Percentiles rank a stretch among this genome's conserved stretches.
Conservation (phyloP, 805 yeast species). For the Phaffomyces antillensis region DNA sequence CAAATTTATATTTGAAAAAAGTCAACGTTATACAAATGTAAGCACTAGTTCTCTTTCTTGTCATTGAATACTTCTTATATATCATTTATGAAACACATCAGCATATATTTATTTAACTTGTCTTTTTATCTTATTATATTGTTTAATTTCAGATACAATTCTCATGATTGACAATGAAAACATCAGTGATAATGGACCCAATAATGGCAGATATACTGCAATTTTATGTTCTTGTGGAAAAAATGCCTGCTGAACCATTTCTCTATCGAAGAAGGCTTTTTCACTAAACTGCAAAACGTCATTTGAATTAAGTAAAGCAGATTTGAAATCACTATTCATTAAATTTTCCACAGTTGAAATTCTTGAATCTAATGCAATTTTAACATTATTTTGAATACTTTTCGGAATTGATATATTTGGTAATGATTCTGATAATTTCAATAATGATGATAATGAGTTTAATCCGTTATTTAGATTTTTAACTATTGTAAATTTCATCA, state of each 20-base stretch:
- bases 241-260: constrained; percentile 91
- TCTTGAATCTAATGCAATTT: constrained; percentile 38
- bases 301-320: constrained; percentile 56
- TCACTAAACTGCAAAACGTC: constrained; percentile 30
- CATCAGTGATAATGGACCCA: constrained; percentile 81
- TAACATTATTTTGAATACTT: constrained; percentile 53
- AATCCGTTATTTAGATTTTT: constrained; percentile 56
- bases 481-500: constrained; percentile 51
- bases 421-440: constrained; percentile 60
- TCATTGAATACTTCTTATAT: too few species aligned
- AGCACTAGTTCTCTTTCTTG: too few species aligned
- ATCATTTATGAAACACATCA: too few species aligned
- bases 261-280: constrained; percentile 84
- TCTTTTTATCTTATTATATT: constrained; percentile 5
- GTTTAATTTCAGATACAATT: constrained; percentile 31
- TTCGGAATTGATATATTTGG: constrained; percentile 81
- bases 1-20: too few species aligned
- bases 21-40: too few species aligned
- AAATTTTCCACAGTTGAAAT: constrained; percentile 22
- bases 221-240: constrained; percentile 94
- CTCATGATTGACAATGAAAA: constrained; percentile 44
- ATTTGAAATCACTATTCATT: constrained; percentile 29
- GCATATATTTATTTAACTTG: too few species aligned
- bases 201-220: constrained; percentile 85
- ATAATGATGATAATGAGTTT: constrained; percentile 66